These are phyloP conservation scores for Fomitiporia mediterranea DNA, from an alignment of 1,284 basidiomycete species.

Conservation along the genomic window DNA sequence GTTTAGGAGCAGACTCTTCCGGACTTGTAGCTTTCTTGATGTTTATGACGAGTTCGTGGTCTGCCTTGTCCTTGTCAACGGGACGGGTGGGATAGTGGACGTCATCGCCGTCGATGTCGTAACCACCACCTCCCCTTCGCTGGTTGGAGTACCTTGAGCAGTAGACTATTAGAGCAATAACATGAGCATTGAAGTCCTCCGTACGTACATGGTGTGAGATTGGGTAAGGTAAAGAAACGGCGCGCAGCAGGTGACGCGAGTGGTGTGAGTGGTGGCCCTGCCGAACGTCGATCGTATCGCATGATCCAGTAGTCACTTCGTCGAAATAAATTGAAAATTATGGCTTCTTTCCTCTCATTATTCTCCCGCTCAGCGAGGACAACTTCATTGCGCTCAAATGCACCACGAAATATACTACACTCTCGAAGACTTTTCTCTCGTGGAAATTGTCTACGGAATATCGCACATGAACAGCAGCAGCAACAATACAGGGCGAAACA, in stretches of 20 bases:
- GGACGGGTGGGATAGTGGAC: conserved; percentile 91
- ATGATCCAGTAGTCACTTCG: neutral
- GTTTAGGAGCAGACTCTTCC: conserved; percentile 91
- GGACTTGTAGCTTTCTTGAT: conserved; percentile 96
- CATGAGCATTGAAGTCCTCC: neutral
- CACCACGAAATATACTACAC: neutral
- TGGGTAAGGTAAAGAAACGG: neutral
- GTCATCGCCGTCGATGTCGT: conserved; percentile 70
- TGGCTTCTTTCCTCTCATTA: conserved; percentile 11
- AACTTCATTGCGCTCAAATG: neutral
- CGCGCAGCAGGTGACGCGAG: conserved; percentile 4
- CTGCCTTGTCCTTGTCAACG: conserved; percentile 95
- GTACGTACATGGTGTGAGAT: conserved; percentile 7
- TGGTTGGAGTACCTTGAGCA: conserved; percentile 30
- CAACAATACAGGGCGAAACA: conserved; percentile 48
- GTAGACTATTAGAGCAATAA: neutral
- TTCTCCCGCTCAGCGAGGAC: neutral
- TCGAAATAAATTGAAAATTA: neutral
- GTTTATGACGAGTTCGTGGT: conserved; percentile 85
- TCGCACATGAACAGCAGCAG: conserved; percentile 5
- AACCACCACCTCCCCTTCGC: conserved; percentile 33
- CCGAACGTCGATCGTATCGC: neutral
- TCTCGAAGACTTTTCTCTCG: conserved; percentile 8
- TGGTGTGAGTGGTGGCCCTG: neutral
- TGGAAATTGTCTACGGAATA: conserved; percentile 3